phyloP scores from a whole-genome alignment of 2,329 filamentous ascomycete genomes.

The Bipolaris bicolor region DNA sequence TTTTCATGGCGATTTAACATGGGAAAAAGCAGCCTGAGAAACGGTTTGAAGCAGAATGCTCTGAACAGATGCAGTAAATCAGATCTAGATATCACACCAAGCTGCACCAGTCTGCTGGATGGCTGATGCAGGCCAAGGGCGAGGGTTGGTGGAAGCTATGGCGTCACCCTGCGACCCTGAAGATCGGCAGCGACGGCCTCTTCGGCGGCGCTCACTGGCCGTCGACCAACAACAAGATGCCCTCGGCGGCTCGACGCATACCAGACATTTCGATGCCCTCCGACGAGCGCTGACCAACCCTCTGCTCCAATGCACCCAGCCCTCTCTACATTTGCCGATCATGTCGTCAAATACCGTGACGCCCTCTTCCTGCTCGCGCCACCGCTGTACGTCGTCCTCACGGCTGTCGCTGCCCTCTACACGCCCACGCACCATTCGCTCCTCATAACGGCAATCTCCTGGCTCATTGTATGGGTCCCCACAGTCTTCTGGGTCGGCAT shows the following conservation, averaged over 20 bases:
- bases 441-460: constrained; percentile 52
- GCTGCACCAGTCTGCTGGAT: background rate
- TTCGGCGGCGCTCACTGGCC: constrained; percentile 5
- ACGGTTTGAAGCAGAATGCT: background rate
- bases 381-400: constrained; percentile 44
- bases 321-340: constrained; percentile 36
- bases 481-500: constrained; percentile 43
- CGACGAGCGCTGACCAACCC: constrained; percentile 39
- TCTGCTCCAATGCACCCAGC: constrained; percentile 49
- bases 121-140: background rate
- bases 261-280: constrained; percentile 37
- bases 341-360: constrained; percentile 42
- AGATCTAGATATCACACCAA: background rate
- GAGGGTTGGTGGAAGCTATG: constrained; percentile 1
- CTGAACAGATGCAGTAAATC: too few relatives aligned
- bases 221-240: constrained; percentile 1
- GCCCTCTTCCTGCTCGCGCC: constrained; percentile 35
- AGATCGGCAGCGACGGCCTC: constrained; percentile 6
- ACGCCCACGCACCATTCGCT: constrained; percentile 50
- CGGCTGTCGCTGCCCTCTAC: constrained; percentile 42
- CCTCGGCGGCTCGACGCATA: constrained; percentile 16
- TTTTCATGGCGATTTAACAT: background rate
- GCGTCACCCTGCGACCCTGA: constrained; percentile 7
- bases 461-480: constrained; percentile 49
- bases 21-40: background rate